These are phyloP conservation scores for Stephanodiscus minutulus DNA, from an alignment of 108 stramenopile genomes.

Conservation along the genomic window DNA sequence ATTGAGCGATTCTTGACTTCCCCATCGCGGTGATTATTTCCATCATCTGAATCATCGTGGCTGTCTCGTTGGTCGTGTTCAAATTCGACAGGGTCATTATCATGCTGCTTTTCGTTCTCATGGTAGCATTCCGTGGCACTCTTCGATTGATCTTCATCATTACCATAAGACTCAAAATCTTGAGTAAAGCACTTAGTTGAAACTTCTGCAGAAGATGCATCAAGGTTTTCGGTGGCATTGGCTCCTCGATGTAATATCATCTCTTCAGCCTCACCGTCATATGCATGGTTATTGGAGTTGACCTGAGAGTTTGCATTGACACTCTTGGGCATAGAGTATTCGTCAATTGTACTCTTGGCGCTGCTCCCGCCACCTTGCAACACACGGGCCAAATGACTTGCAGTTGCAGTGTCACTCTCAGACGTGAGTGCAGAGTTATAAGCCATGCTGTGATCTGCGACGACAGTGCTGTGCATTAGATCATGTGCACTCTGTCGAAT, in stretches of 20 bases:
- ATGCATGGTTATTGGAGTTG: background rate
- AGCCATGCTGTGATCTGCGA: background rate
- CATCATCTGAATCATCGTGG: background rate
- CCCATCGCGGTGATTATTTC: background rate
- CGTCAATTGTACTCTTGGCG: background rate
- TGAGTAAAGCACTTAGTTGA: constrained; percentile 6
- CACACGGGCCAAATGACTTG: background rate
- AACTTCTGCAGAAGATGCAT: constrained; percentile 6
- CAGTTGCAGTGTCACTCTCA: background rate
- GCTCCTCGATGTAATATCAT: background rate
- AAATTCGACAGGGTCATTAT: constrained; percentile 17
- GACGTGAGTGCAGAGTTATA: background rate
- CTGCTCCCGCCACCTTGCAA: background rate
- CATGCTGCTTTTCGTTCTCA: background rate
- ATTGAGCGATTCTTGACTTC: constrained; percentile 2
- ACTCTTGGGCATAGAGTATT: background rate
- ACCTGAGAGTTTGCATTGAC: background rate
- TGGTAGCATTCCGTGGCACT: background rate
- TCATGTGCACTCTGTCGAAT: background rate
- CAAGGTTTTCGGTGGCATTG: background rate
- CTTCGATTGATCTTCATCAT: background rate
- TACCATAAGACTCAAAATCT: constrained; percentile 1
- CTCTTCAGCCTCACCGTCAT: background rate
- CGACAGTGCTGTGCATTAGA: background rate
- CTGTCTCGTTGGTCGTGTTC: background rate